Base-by-base conservation (phyloP, 441 rosid species). In the Viola pubescens region DNA sequence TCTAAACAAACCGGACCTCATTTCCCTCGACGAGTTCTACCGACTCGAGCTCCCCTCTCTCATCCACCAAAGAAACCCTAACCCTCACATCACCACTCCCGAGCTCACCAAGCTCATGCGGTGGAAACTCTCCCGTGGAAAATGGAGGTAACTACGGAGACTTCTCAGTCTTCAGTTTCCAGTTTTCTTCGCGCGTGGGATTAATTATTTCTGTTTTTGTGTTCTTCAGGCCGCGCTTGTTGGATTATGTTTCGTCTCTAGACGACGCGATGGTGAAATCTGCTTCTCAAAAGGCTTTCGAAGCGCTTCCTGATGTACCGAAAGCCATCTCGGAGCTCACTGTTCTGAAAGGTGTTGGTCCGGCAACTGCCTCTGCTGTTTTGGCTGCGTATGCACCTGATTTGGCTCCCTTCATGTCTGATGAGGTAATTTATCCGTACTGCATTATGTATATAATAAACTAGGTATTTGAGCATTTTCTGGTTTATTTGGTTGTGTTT, bases 81-180 rank as follows among this genome's bases (percentile, higher is more conserved):
- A 70, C 58, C 95, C 95, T 37, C 66, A 78, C 80, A 65, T 91
- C 71, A 80, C 88, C 75, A 76, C 75, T 41, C 46, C 83, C 16
- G 96, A 91, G 72, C 95, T 91, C 73, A 76, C 87, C 60, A 76
- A 76, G 65, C 86, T 88, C 71, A 81, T 91, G 91, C 78, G 72
- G 51, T 91, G 98, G 95, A 88, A 91, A 71, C 96, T 87, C 70
- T 70, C 91, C 14, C 96, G 98, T 37, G 95, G 95, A 0, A 91
- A 91, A 66, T 91, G 95, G 94, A 78, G 96, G 92, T 88, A 56
- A 19, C n/a, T 46, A 34, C 13, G 34, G 34, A 34, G 12, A 4
- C 4, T n/a, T 40, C 58, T 58, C 38, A 11, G 37, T 46, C 13
- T 61, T 48, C 51, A 3, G 3, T 37, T 12, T 47, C 4, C 6